Evolutionary conservation across 257 asterid genomes (phyloP), one percentile per base, ranked within the genome.

Genomic region (Nicotiana noctiflora): DNA sequence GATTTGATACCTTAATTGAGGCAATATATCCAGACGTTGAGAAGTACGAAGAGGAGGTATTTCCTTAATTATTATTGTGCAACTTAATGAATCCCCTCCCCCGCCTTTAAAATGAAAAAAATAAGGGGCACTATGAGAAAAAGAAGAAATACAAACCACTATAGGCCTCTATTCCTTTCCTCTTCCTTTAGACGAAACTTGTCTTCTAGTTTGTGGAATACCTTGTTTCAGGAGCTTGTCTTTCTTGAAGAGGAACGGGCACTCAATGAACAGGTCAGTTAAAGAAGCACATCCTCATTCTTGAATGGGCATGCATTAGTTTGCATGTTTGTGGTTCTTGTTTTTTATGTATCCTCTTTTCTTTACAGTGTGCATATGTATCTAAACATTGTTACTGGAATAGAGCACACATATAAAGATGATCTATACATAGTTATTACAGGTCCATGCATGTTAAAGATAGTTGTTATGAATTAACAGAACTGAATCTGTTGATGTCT

Each of bases 21-120:
- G 76, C 89, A 78, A 19, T 87, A 49, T 88, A 81, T 85, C 84
- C 89, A 62, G 89, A 88, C 81, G 80, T 85, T 72, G 84, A 82
- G 19, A 81, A 84, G 85, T 90, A 88, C 53, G 90, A 86, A 70
- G 85, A 84, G 72, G 88, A 88, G 93, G 93, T 88, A 85, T 40
- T 23, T 80, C 81, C 49, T 3, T 46, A 55, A 34, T 62, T 15
- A 32, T 14, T 15, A 3, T 81, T 78, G 8, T 53, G 62, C 34
- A 37, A 37, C 34, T 19, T 75, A 46, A 57, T 75, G 52, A 25
- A 67, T 52, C 64, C 57, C 49, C 62, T 23, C 27, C 61, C 61
- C 51, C 10, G 13, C 21, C 37, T 37, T 4, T n/a, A 57, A 13
- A 15, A 76, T 21, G 34, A 78, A 31, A 57, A 56, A 34, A 78